A percentile compares a stretch with the other conserved stretches of the same genome.
Conservation (phyloP, 1,284 basidiomycete genomes). For the Blastosporella zonata region DNA sequence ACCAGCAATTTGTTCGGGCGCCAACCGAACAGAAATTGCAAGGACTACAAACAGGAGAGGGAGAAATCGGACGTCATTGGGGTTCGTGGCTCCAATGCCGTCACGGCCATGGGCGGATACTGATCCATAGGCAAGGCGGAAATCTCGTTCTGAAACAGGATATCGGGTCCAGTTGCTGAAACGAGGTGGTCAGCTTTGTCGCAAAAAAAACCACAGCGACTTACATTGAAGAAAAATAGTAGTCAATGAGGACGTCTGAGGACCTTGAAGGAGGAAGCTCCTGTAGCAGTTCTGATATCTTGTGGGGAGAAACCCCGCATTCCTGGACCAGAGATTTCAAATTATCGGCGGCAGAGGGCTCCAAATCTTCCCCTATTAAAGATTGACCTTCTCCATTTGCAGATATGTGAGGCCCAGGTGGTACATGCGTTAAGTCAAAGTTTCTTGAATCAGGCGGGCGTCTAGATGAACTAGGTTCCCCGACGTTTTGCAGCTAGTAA, state of each 20-base stretch:
- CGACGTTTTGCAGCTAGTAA: slow-evolving; percentile 54
- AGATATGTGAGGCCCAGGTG: slow-evolving; percentile 7
- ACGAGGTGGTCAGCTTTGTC: slow-evolving; percentile 3
- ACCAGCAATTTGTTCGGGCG: slow-evolving; percentile 81
- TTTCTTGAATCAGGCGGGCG: slow-evolving; percentile 26
- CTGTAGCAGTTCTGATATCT: slow-evolving; percentile 84
- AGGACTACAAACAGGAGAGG: slow-evolving; percentile 91
- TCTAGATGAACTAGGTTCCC: slow-evolving; percentile 19
- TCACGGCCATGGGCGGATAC: slow-evolving; percentile 73
- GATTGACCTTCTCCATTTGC: slow-evolving; percentile 19
- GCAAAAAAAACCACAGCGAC: slow-evolving; percentile 25
- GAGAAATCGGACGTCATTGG: slow-evolving; percentile 83
- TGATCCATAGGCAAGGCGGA: slow-evolving; percentile 78
- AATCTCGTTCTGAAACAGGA: slow-evolving; percentile 86
- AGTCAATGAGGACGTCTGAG: slow-evolving; percentile 72
- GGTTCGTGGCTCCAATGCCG: slow-evolving; percentile 57
- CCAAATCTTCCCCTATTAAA: slow-evolving; percentile 49
- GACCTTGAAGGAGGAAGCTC: slow-evolving; percentile 79
- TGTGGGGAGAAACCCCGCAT: slow-evolving; percentile 86
- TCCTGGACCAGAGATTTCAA: slow-evolving; percentile 82
- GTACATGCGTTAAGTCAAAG: slow-evolving; percentile 17
- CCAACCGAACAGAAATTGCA: slow-evolving; percentile 84
- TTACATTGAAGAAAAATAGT: slow-evolving; percentile 75
- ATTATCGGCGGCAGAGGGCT: slow-evolving; percentile 74
- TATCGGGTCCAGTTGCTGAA: slow-evolving; percentile 92